Conservation (phyloP, 1,284 basidiomycete species). For the Sporisorium iseilematis-ciliati region DNA sequence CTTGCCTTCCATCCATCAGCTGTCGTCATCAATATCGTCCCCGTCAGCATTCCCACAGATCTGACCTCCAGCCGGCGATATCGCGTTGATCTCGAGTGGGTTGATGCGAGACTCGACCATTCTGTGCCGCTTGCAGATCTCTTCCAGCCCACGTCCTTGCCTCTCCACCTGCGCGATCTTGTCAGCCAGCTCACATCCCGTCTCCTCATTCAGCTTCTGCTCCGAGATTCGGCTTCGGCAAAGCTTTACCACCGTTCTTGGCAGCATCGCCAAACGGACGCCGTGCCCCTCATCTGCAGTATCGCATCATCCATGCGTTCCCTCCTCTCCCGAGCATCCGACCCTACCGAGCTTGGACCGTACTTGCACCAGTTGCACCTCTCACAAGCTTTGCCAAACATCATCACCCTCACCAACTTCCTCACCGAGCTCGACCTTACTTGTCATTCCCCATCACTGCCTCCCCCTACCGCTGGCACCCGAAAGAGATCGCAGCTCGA, state of each 20-base stretch:
- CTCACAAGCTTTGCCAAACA: slow-evolving; percentile 3
- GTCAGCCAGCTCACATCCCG: slow-evolving; percentile 24
- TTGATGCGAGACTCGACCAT: slow-evolving; percentile 1
- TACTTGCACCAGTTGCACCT: slow-evolving; percentile 1
- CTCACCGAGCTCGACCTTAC: slow-evolving; percentile 14
- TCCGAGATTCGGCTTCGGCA: slow-evolving; percentile 9
- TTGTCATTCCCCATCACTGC: slow-evolving; percentile 4
- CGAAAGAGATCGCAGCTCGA: neutral
- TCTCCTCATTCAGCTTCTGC: slow-evolving; percentile 18
- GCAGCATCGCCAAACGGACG: slow-evolving; percentile 22
- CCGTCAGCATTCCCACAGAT: neutral
- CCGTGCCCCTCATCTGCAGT: slow-evolving; percentile 17
- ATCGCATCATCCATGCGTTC: slow-evolving; percentile 25
- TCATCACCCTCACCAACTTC: slow-evolving; percentile 12
- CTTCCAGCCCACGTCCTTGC: slow-evolving; percentile 1
- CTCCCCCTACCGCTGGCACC: neutral
- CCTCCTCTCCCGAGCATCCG: slow-evolving; percentile 3
- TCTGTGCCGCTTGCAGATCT: neutral
- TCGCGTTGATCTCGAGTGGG: slow-evolving; percentile 21
- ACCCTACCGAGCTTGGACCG: neutral
- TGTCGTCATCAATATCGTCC: slow-evolving; percentile 10
- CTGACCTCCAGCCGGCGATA: neutral
- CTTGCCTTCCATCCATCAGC: neutral
- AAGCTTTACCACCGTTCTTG: slow-evolving; percentile 25
- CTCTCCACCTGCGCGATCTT: slow-evolving; percentile 15